Conservation (phyloP, 2,329 filamentous ascomycete species). For the Colletotrichum endophyticum region DNA sequence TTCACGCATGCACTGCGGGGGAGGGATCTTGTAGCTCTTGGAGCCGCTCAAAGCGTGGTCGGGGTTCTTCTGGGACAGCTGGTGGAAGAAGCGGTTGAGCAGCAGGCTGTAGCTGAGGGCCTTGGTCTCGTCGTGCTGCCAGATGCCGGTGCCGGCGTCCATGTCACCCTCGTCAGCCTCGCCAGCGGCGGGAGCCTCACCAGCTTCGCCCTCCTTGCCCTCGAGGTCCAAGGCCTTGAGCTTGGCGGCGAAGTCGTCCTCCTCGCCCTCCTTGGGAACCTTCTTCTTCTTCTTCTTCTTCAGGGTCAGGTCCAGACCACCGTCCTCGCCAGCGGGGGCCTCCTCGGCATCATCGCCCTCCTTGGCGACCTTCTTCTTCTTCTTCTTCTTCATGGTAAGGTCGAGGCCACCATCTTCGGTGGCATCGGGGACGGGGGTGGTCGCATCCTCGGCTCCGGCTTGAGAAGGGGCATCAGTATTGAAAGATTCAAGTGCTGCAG, state of each 20-base stretch:
- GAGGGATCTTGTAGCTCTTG: conserved; percentile 99
- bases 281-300: conserved; percentile 86
- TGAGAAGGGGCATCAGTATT: conserved; percentile 50
- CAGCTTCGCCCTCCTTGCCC: conserved; percentile 70
- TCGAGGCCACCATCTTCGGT: conserved; percentile 63
- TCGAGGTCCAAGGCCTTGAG: conserved; percentile 67
- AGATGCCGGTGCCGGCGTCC: conserved; percentile 88
- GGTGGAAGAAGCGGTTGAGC: conserved; percentile 90
- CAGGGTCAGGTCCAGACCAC: conserved; percentile 63
- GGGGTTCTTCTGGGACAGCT: conserved; percentile 94
- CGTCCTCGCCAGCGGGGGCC: conserved; percentile 51
- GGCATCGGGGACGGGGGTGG: conserved; percentile 42
- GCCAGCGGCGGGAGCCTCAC: conserved; percentile 49
- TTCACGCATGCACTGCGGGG: conserved; percentile 98
- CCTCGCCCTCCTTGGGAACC: conserved; percentile 63
- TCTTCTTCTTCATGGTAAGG: conserved; percentile 72
- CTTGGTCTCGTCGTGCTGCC: conserved; percentile 80
- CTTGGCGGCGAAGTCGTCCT: conserved; percentile 66
- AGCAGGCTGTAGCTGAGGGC: conserved; percentile 85
- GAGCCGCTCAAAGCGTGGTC: conserved; percentile 88
- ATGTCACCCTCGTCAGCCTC: conserved; percentile 75
- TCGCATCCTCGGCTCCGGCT: conserved; percentile 43
- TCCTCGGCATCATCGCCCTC: conserved; percentile 58
- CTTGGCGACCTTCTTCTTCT: conserved; percentile 71
- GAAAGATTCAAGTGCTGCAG: conserved; percentile 60